Conservation (phyloP, 305 asterid genomes). For the Ilex paraguariensis region DNA sequence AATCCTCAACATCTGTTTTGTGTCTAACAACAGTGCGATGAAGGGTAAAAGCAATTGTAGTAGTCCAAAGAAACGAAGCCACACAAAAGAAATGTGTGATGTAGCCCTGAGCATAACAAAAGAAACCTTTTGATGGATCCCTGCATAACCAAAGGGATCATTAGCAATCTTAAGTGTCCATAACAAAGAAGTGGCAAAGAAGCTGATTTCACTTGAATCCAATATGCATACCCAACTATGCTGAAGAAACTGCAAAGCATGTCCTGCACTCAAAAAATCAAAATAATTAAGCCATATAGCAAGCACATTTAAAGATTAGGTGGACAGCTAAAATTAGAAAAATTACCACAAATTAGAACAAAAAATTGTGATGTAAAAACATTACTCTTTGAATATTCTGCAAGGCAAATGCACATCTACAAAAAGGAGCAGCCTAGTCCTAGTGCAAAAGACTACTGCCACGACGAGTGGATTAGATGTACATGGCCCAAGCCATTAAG, state of each 20-base stretch:
- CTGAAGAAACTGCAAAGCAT: slow-evolving; percentile 97
- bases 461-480: no score
- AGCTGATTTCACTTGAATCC: slow-evolving; percentile 9
- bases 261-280: slow-evolving; percentile 56
- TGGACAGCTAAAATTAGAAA: not conserved
- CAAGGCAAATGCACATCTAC: no score
- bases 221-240: slow-evolving; percentile 71
- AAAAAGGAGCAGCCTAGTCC: no score
- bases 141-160: slow-evolving; percentile 38
- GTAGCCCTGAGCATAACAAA: slow-evolving; percentile 97
- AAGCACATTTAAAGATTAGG: not conserved
- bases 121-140: slow-evolving; percentile 94
- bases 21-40: slow-evolving; percentile 98
- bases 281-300: slow-evolving; percentile 7
- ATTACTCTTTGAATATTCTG: no score
- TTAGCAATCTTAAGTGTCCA: slow-evolving; percentile 3
- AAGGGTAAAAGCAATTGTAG: slow-evolving; percentile 91
- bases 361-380: no score
- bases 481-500: no score
- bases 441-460: no score
- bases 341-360: no score
- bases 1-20: slow-evolving; percentile 96
- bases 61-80: slow-evolving; percentile 96
- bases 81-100: slow-evolving; percentile 96
- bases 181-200: slow-evolving; percentile 9